phyloP scores from a whole-genome alignment of 176 grass and related monocot genomes.

The Triticum timopheevii region DNA sequence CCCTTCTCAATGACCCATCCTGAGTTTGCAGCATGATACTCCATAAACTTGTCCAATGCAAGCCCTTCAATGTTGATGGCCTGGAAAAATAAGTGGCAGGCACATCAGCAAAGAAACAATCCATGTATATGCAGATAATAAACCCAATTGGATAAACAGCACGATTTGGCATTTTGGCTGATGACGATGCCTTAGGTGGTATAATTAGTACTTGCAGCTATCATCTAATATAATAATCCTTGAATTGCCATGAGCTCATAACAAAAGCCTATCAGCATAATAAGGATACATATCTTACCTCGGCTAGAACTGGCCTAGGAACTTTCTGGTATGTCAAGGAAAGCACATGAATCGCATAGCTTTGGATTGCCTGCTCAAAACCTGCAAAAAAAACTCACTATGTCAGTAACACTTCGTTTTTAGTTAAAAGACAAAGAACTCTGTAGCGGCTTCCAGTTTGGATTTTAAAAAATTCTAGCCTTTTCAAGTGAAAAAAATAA shows the following conservation, averaged over 20 bases:
- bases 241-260: neutral
- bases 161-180: neutral
- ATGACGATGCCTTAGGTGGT: neutral
- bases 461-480: neutral
- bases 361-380: constrained; percentile 98
- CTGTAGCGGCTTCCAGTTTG: constrained; percentile 1
- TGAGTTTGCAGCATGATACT: constrained; percentile 73
- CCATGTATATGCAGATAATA: neutral
- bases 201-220: neutral
- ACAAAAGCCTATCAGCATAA: neutral
- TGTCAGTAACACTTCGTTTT: neutral
- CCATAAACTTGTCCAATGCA: constrained; percentile 91
- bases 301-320: constrained; percentile 85
- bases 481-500: neutral
- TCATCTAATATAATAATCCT: neutral
- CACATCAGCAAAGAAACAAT: constrained; percentile 7
- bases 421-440: neutral
- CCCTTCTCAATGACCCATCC: constrained; percentile 84
- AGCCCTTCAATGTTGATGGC: constrained; percentile 92
- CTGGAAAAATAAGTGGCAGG: constrained; percentile 31
- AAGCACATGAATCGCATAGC: constrained; percentile 84
- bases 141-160: neutral
- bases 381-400: constrained; percentile 29
- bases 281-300: constrained; percentile 48
- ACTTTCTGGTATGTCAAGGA: constrained; percentile 98